Conservation (phyloP, 202 grass and related monocot species). For the Saccharum hybrid region DNA sequence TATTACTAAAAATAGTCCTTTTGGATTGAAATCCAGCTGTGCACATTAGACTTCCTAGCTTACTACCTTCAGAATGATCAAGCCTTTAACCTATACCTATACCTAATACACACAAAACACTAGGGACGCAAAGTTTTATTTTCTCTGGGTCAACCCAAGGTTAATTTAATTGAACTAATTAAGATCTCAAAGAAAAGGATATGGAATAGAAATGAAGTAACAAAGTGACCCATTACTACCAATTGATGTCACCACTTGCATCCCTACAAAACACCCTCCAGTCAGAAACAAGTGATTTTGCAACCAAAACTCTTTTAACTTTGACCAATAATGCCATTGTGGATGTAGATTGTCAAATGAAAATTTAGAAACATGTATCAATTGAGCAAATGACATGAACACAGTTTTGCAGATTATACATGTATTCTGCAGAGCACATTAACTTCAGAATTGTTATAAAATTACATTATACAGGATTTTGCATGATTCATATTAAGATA, state of each 20-base stretch:
- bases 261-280: no score
- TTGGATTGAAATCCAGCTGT: constrained; percentile 7
- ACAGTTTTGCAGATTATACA: neutral
- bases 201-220: neutral
- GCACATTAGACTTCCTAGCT: neutral
- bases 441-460: neutral
- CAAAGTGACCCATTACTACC: neutral
- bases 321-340: neutral
- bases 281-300: neutral
- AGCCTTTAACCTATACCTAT: neutral
- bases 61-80: neutral
- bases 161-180: neutral
- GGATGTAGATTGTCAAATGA: neutral
- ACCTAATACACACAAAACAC: neutral
- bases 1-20: neutral
- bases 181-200: neutral
- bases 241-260: neutral
- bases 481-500: neutral
- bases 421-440: neutral
- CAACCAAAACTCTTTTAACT: constrained; percentile 1
- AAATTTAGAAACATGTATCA: constrained; percentile 10
- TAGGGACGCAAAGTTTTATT: neutral
- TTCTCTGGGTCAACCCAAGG: neutral
- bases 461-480: neutral
- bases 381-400: neutral